Base-by-base conservation (phyloP, 495 filamentous ascomycete species). In the Talaromyces thailandensis region DNA sequence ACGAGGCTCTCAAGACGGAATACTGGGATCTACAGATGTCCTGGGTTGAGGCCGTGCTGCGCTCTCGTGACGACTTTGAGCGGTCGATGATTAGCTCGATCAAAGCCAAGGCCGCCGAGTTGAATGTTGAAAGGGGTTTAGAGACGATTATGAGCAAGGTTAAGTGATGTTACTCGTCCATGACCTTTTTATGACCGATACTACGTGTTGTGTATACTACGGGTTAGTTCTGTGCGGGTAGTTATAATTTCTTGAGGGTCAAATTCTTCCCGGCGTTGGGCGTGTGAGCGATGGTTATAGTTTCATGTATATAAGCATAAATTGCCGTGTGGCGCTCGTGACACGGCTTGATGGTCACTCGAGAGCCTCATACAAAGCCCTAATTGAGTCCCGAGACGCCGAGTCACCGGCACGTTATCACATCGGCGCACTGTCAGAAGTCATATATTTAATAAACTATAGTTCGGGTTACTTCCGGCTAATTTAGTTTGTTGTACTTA, bases 11-110 rank as follows among this genome's bases (percentile, higher is more conserved):
- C 74, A 96, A 96, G 78, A 71, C 76, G 32, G 80, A 85, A 62
- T 96, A 96, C 70, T 97, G 93, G 93, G 94, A 99, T 74, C 78
- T 96, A 68, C 91, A 93, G 74, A 84, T 96, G 58, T 87, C 85
- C 28, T 99, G 94, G 94, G 92, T 98, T n/a, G 94, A 99, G 78
- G 86, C 89, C 21, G 94, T 96, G 63, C 70, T 99, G 61, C 81
- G 92, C 72, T 77, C 86, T 3, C 76, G 94, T 62, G 94, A 99
- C 74, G 94, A 99, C 73, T 96, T 96, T 75, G 93, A 96, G 69
- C 81, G 93, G 64, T 84, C 83, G 63, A 91, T 96, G 89, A 72
- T 97, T 63, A 92, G 89, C 69, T 81, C 83, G 21, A 86, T 97
- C 31, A 97, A 96, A 79, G 86, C 88, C 5, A 85, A 86, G 71